A percentile compares a stretch with the other conserved stretches of the same genome.
These are phyloP conservation scores for Thraustochytrium striatum DNA, from an alignment of 352 stramenopile genomes.

Conservation along the genomic window DNA sequence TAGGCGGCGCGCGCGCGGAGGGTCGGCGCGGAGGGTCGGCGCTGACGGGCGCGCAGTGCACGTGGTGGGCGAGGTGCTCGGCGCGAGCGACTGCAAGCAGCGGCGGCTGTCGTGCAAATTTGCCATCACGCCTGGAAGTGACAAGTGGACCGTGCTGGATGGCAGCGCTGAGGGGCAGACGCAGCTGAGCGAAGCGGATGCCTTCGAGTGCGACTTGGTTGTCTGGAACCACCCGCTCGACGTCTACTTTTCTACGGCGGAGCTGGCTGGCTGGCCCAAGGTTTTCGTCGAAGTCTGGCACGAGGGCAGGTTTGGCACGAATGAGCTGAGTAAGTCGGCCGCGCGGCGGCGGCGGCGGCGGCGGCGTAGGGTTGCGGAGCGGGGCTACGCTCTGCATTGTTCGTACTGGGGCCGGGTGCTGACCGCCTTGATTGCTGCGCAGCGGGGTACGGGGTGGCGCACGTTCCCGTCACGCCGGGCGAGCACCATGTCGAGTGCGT, in stretches of 20 bases:
- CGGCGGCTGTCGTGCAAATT: slow-evolving; percentile 14
- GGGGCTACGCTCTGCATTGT: background rate
- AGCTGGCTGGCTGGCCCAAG: slow-evolving; percentile 16
- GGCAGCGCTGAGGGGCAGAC: slow-evolving; percentile 12
- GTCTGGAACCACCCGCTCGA: slow-evolving; percentile 32
- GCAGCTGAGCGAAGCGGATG: slow-evolving; percentile 20
- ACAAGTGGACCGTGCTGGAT: slow-evolving; percentile 41
- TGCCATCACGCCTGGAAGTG: background rate
- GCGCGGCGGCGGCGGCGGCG: too few relatives aligned
- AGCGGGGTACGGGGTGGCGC: slow-evolving; percentile 20
- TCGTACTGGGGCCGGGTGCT: background rate
- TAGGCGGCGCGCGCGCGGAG: background rate
- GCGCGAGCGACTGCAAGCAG: slow-evolving; percentile 14
- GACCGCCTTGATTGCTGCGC: background rate
- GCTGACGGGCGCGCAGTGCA: slow-evolving; percentile 10
- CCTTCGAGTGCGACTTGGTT: slow-evolving; percentile 3
- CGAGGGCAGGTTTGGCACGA: slow-evolving; percentile 8
- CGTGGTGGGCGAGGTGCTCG: slow-evolving; percentile 19
- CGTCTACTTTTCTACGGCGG: slow-evolving; percentile 14
- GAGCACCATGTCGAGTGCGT: slow-evolving; percentile 36
- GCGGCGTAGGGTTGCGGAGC: background rate
- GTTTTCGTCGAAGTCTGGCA: slow-evolving; percentile 33
- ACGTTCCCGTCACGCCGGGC: slow-evolving; percentile 22
- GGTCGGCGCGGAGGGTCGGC: background rate
- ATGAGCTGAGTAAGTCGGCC: slow-evolving; percentile 23